Percentiles rank a stretch among this genome's conserved stretches.
Conservation (phyloP, 1,284 basidiomycete genomes). For the Sporisorium iseilematis-ciliati region DNA sequence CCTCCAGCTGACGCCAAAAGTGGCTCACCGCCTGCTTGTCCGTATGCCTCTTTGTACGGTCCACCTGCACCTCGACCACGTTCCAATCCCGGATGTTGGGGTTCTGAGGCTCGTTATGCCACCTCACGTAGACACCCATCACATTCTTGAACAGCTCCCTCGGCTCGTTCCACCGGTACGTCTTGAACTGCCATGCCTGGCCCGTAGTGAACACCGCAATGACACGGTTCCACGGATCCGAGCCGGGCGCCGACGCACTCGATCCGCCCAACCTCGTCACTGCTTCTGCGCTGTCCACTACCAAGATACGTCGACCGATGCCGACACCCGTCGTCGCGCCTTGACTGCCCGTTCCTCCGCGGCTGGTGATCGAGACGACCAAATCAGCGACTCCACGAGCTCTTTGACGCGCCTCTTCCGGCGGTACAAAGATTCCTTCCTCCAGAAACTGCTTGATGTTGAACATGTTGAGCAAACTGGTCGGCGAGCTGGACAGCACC, state of each 20-base stretch:
- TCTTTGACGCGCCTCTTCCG: conserved; percentile 61
- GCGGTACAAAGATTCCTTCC: conserved; percentile 79
- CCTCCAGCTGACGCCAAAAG: conserved; percentile 92
- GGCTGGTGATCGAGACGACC: conserved; percentile 62
- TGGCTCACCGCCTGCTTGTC: conserved; percentile 94
- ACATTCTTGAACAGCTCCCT: conserved; percentile 86
- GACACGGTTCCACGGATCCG: conserved; percentile 79
- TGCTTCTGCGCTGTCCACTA: conserved; percentile 93
- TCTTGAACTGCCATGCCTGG: conserved; percentile 96
- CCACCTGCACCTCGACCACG: conserved; percentile 84
- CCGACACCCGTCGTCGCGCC: conserved; percentile 29
- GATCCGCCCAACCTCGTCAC: conserved; percentile 83
- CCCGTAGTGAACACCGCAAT: conserved; percentile 97
- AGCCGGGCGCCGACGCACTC: conserved; percentile 35
- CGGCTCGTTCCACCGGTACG: conserved; percentile 95
- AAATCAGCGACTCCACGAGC: conserved; percentile 58
- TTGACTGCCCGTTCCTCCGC: conserved; percentile 30
- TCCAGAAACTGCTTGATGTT: conserved; percentile 94
- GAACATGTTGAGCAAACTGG: conserved; percentile 95
- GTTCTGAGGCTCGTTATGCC: conserved; percentile 90
- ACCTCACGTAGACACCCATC: conserved; percentile 79
- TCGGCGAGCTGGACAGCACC: conserved; percentile 94
- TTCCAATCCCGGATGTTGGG: conserved; percentile 94
- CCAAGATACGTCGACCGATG: conserved; percentile 75
- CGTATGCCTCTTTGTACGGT: conserved; percentile 77